A percentile compares a stretch with the other conserved stretches of the same genome.
Evolutionary conservation across 2,329 filamentous ascomycete genomes (phyloP).

Genomic region (Sporothrix pallida): DNA sequence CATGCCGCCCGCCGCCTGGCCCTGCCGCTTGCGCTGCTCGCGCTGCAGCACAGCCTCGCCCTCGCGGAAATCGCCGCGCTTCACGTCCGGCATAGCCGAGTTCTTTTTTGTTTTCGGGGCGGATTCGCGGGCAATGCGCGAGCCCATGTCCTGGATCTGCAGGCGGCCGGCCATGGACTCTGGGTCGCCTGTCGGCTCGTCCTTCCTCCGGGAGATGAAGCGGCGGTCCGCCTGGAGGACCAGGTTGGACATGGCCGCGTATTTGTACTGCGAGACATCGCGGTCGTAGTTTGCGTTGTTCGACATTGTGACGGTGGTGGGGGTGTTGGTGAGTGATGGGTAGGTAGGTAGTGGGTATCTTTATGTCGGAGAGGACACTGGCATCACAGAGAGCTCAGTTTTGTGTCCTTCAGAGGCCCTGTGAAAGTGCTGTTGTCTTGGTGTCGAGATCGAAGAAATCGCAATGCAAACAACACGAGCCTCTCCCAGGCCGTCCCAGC

Average conservation of each 20-base stretch:
- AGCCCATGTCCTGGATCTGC: conserved; percentile 94
- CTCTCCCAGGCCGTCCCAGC: conserved; percentile 28
- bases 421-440: neutral
- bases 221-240: conserved; percentile 99
- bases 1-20: conserved; percentile 63
- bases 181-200: conserved; percentile 95
- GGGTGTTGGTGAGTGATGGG: neutral
- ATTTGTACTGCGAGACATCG: conserved; percentile 97
- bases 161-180: conserved; percentile 95
- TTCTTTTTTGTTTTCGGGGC: conserved; percentile 83
- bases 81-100: conserved; percentile 68
- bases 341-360: neutral
- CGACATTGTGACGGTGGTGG: conserved; percentile 64
- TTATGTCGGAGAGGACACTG: neutral
- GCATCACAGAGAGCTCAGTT: neutral
- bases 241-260: conserved; percentile 99
- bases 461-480: conserved; percentile 22
- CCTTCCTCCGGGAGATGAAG: conserved; percentile 88
- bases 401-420: too few relatives aligned
- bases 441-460: neutral
- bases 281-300: conserved; percentile 62
- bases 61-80: conserved; percentile 77
- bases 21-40: conserved; percentile 86
- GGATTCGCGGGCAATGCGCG: conserved; percentile 76
- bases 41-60: conserved; percentile 82